Conservation (phyloP, 2,329 filamentous ascomycete genomes). For the Penicillium sp. region DNA sequence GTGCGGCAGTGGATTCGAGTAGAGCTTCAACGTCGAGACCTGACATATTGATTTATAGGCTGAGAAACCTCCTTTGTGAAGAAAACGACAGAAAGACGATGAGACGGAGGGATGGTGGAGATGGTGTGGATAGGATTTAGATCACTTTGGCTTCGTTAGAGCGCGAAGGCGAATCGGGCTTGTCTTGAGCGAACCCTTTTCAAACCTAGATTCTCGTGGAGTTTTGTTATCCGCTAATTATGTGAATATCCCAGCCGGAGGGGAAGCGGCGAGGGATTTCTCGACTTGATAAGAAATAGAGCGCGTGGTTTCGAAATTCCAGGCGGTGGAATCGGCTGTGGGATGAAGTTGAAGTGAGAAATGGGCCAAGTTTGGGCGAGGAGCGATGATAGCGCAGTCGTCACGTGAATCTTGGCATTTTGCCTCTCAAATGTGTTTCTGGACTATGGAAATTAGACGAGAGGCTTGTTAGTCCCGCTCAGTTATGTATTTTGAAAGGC, state of each 20-base stretch:
- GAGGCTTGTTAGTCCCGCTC: not conserved
- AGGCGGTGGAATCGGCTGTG: not conserved
- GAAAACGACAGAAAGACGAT: slow-evolving; percentile 27
- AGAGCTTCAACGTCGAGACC: slow-evolving; percentile 85
- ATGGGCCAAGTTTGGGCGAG: slow-evolving; percentile 13
- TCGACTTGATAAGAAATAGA: not conserved
- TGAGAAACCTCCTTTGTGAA: slow-evolving; percentile 28
- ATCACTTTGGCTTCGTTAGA: slow-evolving; percentile 46
- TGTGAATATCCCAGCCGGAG: not conserved
- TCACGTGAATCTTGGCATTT: slow-evolving; percentile 25
- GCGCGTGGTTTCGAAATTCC: not conserved
- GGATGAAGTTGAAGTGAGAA: slow-evolving; percentile 15
- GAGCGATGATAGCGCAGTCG: not conserved
- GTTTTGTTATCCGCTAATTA: slow-evolving; percentile 5
- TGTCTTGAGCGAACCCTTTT: slow-evolving; percentile 42
- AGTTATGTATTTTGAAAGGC: not conserved
- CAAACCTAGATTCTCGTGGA: slow-evolving; percentile 18
- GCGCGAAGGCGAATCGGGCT: slow-evolving; percentile 29
- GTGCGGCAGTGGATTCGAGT: slow-evolving; percentile 80
- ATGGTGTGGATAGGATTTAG: slow-evolving; percentile 35
- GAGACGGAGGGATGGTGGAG: slow-evolving; percentile 26
- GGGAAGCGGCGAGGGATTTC: not conserved
- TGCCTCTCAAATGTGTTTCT: slow-evolving; percentile 13
- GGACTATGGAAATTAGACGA: not conserved
- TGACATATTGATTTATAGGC: slow-evolving; percentile 59